A percentile compares a stretch with the other conserved stretches of the same genome.
Conservation (phyloP, 2,329 filamentous ascomycete genomes). For the Ophiostoma sp. region DNA sequence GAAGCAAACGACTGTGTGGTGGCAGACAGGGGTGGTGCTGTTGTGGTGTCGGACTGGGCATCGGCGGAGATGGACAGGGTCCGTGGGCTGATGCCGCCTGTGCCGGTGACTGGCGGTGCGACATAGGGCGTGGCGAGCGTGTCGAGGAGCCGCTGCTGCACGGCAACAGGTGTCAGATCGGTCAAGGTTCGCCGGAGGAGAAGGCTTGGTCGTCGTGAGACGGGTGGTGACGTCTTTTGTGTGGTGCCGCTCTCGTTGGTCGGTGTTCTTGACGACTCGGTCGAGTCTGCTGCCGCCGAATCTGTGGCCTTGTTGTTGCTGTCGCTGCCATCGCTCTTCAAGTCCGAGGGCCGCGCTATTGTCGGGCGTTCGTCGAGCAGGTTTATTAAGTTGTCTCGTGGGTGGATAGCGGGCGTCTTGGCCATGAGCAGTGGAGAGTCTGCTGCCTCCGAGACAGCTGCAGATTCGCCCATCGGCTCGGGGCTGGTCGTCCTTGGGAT, state of each 20-base stretch:
- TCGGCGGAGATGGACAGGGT: constrained; percentile 19
- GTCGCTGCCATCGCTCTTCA: not conserved
- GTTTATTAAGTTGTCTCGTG: constrained; percentile 10
- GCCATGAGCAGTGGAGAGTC: constrained; percentile 21
- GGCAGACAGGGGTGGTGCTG: constrained; percentile 2
- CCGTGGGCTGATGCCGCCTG: constrained; percentile 3
- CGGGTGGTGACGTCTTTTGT: constrained; percentile 52
- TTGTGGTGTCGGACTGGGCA: constrained; percentile 14
- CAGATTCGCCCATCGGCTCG: constrained; percentile 41
- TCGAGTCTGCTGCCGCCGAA: constrained; percentile 39
- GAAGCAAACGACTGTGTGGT: constrained; percentile 41
- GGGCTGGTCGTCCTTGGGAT: constrained; percentile 54
- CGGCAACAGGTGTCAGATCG: constrained; percentile 70
- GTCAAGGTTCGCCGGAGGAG: constrained; percentile 81
- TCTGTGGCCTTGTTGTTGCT: not conserved
- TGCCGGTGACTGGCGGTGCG: constrained; percentile 25
- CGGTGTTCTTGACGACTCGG: constrained; percentile 54
- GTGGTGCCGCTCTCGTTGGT: constrained; percentile 58
- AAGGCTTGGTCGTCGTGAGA: constrained; percentile 60
- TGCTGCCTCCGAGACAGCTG: constrained; percentile 33
- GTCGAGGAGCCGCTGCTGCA: constrained; percentile 83
- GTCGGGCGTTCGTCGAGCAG: constrained; percentile 12
- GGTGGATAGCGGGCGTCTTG: not conserved
- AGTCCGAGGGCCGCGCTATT: not conserved
- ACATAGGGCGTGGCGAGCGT: constrained; percentile 80